These are phyloP conservation scores for Pseudoneurospora amorphoporcata DNA, from an alignment of 495 filamentous ascomycete species.

Conservation along the genomic window DNA sequence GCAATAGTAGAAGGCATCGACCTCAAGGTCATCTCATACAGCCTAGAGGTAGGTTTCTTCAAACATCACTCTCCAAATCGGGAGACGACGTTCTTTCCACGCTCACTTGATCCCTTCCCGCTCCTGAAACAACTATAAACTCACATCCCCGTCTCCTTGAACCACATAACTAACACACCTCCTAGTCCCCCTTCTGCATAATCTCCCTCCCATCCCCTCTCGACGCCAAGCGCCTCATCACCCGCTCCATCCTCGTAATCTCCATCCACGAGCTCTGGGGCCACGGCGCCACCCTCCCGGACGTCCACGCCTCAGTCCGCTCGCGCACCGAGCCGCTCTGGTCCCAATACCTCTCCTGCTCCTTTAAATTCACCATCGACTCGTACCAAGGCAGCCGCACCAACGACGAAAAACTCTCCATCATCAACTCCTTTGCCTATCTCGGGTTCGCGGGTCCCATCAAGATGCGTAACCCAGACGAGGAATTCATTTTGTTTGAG, in stretches of 20 bases:
- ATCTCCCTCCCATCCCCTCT: conserved; percentile 55
- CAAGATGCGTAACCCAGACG: conserved; percentile 56
- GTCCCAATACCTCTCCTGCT: conserved; percentile 45
- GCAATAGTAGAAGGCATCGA: conserved; percentile 58
- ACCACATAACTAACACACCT: neutral
- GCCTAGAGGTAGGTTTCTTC: conserved; percentile 47
- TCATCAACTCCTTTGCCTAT: conserved; percentile 78
- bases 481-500: conserved; percentile 71
- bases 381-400: conserved; percentile 60
- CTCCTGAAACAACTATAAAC: conserved; percentile 1
- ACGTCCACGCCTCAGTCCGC: conserved; percentile 56
- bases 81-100: neutral
- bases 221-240: conserved; percentile 54
- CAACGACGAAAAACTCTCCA: conserved; percentile 42
- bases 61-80: neutral
- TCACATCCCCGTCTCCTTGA: conserved; percentile 6
- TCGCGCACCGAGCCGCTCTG: conserved; percentile 49
- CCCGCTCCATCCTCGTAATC: conserved; percentile 68
- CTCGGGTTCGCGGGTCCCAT: conserved; percentile 69
- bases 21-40: conserved; percentile 62
- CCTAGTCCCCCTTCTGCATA: conserved; percentile 79
- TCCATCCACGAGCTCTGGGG: conserved; percentile 88
- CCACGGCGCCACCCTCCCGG: conserved; percentile 51
- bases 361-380: conserved; percentile 80
- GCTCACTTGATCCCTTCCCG: neutral